A percentile compares a stretch with the other conserved stretches of the same genome.
Evolutionary conservation across 805 yeast species (phyloP).

Genomic region (Kluyveromyces dobzhanskii): DNA sequence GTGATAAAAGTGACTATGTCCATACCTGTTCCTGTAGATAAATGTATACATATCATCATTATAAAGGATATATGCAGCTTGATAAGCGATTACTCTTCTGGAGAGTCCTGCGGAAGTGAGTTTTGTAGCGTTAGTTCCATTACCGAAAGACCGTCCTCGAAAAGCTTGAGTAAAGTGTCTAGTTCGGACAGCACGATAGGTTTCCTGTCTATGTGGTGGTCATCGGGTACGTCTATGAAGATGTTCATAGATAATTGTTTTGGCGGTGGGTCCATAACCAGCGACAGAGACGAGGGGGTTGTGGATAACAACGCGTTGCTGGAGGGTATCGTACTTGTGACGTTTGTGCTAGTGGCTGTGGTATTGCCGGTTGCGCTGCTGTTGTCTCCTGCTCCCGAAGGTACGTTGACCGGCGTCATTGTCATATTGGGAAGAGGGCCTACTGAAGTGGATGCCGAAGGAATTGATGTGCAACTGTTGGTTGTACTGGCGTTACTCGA

Average conservation of each 20-base stretch:
- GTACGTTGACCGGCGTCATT: no score
- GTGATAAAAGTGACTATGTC: no score
- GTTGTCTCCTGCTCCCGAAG: background rate
- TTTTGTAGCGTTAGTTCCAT: slow-evolving; percentile 18
- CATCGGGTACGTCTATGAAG: slow-evolving; percentile 22
- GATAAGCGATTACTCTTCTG: slow-evolving; percentile 2
- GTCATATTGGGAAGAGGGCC: no score
- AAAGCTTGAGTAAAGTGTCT: slow-evolving; percentile 19
- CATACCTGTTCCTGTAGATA: no score
- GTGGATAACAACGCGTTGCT: background rate
- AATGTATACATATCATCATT: no score
- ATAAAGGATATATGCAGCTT: no score
- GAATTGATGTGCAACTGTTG: background rate
- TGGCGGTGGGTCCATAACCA: slow-evolving; percentile 23
- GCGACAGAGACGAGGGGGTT: background rate
- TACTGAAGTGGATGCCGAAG: background rate
- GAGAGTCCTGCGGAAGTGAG: slow-evolving; percentile 4
- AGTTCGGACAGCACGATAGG: slow-evolving; percentile 25
- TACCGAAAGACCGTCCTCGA: slow-evolving; percentile 24
- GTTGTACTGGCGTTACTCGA: background rate
- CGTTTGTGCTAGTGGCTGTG: background rate
- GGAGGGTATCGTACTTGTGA: background rate
- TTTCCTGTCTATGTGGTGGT: slow-evolving; percentile 20
- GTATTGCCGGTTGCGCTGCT: background rate
- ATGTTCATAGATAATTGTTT: slow-evolving; percentile 18